phyloP scores from a whole-genome alignment of 805 yeast species.

The Isabelozyma heimii region DNA sequence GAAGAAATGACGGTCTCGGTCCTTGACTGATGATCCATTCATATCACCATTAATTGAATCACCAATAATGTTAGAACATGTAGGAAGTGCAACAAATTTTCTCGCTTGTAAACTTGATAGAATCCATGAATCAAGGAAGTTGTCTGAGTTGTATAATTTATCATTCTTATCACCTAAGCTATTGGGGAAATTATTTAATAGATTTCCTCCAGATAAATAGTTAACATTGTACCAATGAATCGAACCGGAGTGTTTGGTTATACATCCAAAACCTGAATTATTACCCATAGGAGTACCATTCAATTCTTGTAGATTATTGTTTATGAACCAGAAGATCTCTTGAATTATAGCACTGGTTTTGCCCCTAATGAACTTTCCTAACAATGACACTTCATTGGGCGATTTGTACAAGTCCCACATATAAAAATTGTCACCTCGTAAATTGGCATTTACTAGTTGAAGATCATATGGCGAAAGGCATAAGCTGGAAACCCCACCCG shows the following conservation, averaged over 20 bases:
- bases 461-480: slow-evolving; percentile 63
- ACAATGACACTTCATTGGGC: slow-evolving; percentile 47
- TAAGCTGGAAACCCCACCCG: slow-evolving; percentile 59
- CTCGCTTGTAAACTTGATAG: slow-evolving; percentile 35
- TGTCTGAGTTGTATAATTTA: slow-evolving; percentile 5
- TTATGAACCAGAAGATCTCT: slow-evolving; percentile 52
- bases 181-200: slow-evolving; percentile 28
- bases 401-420: slow-evolving; percentile 61
- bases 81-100: slow-evolving; percentile 24
- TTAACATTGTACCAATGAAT: slow-evolving; percentile 59
- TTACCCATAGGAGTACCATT: slow-evolving; percentile 13
- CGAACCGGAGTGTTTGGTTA: slow-evolving; percentile 55
- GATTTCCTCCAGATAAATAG: slow-evolving; percentile 33
- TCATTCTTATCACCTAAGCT: slow-evolving; percentile 9
- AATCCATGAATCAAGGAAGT: slow-evolving; percentile 44
- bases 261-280: slow-evolving; percentile 47
- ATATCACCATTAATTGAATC: background rate
- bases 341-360: slow-evolving; percentile 55
- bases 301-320: slow-evolving; percentile 26
- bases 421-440: slow-evolving; percentile 60
- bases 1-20: slow-evolving; percentile 9
- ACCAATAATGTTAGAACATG: slow-evolving; percentile 6
- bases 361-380: slow-evolving; percentile 62
- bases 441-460: slow-evolving; percentile 50
- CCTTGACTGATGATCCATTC: background rate